These are phyloP conservation scores for Ustilago nuda DNA, from an alignment of 1,284 basidiomycete species.

Conservation along the genomic window DNA sequence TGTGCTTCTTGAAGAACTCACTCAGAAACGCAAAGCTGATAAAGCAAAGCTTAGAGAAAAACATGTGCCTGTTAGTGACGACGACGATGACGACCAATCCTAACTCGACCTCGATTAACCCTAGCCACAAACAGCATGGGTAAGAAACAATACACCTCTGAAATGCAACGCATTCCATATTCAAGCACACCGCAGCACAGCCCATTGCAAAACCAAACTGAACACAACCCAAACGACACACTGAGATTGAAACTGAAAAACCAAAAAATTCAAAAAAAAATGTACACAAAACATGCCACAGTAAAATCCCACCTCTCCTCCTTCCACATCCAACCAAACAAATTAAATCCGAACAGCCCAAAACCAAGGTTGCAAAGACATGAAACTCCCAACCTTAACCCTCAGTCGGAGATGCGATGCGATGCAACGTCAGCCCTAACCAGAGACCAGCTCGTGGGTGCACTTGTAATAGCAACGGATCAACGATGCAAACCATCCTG, in stretches of 20 bases:
- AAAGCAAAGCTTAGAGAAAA: conserved; percentile 80
- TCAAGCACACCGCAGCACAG: too few relatives aligned
- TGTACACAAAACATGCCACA: conserved; percentile 1
- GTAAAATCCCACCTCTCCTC: conserved; percentile 2
- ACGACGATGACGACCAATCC: conserved; percentile 74
- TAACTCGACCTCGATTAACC: too few relatives aligned
- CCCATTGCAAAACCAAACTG: too few relatives aligned
- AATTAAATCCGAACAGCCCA: neutral
- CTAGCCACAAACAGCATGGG: too few relatives aligned
- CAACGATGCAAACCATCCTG: conserved; percentile 9
- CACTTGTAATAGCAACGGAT: neutral
- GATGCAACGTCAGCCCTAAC: neutral
- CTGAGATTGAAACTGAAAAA: too few relatives aligned
- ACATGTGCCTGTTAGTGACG: conserved; percentile 79
- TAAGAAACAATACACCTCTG: too few relatives aligned
- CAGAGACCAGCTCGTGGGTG: conserved; percentile 17
- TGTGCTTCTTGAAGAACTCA: conserved; percentile 91
- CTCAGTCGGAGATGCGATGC: neutral
- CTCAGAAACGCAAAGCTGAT: conserved; percentile 83
- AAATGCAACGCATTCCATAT: too few relatives aligned
- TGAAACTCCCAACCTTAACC: neutral
- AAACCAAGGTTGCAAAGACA: conserved; percentile 6
- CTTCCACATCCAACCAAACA: neutral
- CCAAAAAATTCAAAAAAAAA: too few relatives aligned
- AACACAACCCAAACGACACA: too few relatives aligned